Base-by-base conservation (phyloP, 179 eudicot genomes). In the Corrigiola litoralis region DNA sequence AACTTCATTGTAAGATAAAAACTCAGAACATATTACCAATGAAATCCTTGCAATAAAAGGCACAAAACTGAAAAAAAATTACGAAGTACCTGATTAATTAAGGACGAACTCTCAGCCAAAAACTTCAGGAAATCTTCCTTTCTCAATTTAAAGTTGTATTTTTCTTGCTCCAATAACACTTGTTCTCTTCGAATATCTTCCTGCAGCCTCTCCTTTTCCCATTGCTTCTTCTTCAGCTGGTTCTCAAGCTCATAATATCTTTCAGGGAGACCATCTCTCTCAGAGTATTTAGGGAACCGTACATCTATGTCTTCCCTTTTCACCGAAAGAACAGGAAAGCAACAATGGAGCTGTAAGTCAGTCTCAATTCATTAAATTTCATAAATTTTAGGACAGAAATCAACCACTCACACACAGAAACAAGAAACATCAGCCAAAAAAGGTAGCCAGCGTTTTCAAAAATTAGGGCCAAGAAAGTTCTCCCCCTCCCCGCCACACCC, bases 161-260 rank as follows among this genome's bases (percentile, higher is more conserved):
- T 87, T n/a, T 78, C 84, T 58, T 78, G 82, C 70, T 77, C 80
- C 68, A 86, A 65, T 27, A 82, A 49, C 18, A 78, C 74, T 58
- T 86, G 87, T 66, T 84, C 99, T 77, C 97, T 83, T 46, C 77
- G 82, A 24, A 82, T 69, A 66, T 90, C 97, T 24, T 86, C 95
- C 71, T 50, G 53, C 18, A 82, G 23, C 72, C 83, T 82, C 56
- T 80, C 84, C 82, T 55, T 75, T 73, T 79, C 80, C 94, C 91
- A 88, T 67, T 80, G 79, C 78, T 64, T 74, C 74, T 80, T 80
- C 85, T 86, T 88, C 8, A 94, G 55, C 74, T 51, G 77, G 13
- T 71, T 82, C 82, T 88, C 94, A 63, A 62, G 77, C 45, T 80
- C 89, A 50, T 63, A 61, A 68, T 71, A 83, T 50, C 45, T 73